These are phyloP conservation scores for Globisporangium uncinulatum DNA, from an alignment of 352 stramenopile species.

Conservation along the genomic window DNA sequence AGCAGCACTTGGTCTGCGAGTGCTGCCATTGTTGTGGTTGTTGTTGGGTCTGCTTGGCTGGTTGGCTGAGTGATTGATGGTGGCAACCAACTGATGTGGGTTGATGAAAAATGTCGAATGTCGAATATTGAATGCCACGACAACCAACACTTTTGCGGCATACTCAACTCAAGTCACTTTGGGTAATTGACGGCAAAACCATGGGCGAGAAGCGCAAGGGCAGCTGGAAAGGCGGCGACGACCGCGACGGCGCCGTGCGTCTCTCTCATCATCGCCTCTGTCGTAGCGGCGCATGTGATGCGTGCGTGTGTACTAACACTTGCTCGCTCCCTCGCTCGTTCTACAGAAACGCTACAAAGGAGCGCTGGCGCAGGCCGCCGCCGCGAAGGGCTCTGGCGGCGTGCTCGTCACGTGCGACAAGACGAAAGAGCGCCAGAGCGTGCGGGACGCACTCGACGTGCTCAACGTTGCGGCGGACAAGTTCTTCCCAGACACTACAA, in stretches of 20 bases:
- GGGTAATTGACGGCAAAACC: background rate
- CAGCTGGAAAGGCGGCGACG: constrained; percentile 35
- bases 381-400: constrained; percentile 50
- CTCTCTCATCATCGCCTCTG: no score
- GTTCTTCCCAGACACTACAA: constrained; percentile 29
- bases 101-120: no score
- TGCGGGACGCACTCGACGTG: constrained; percentile 66
- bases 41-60: background rate
- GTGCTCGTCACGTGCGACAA: constrained; percentile 74
- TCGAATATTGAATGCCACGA: background rate
- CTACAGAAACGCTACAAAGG: constrained; percentile 56
- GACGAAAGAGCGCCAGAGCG: constrained; percentile 69
- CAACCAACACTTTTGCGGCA: background rate
- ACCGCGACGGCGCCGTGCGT: constrained; percentile 6
- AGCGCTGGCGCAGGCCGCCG: constrained; percentile 31
- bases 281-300: no score
- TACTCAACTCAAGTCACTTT: no score
- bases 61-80: no score
- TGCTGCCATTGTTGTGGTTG: constrained; percentile 20
- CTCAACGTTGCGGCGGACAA: constrained; percentile 70
- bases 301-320: no score
- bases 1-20: constrained; percentile 60
- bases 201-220: constrained; percentile 50
- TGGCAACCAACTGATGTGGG: no score
- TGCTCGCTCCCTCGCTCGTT: no score